Evolutionary conservation across 345 rosid genomes (phyloP).

Genomic region (Microcos paniculata): DNA sequence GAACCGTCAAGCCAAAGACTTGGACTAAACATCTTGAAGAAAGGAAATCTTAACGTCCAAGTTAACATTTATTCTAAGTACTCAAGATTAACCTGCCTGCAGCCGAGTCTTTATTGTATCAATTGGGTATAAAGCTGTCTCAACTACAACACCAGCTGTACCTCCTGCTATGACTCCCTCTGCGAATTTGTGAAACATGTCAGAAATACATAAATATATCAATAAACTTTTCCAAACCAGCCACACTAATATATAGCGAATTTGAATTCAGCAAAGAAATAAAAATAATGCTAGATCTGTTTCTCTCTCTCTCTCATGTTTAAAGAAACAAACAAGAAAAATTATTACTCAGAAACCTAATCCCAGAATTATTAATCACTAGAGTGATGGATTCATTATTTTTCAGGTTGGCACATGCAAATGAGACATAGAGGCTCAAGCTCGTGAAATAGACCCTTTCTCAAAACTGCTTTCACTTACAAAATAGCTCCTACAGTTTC

Average conservation of each 20-base stretch:
- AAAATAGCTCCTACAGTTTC: background rate
- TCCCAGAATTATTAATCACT: background rate
- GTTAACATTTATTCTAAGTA: background rate
- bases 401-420: background rate
- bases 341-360: background rate
- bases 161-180: conserved; percentile 97
- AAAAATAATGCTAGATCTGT: background rate
- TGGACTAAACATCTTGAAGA: background rate
- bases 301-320: background rate
- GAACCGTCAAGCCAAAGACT: background rate
- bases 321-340: background rate
- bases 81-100: conserved; percentile 61
- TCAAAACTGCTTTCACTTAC: background rate
- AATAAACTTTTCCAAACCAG: background rate
- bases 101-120: conserved; percentile 94
- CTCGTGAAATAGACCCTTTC: background rate
- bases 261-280: background rate
- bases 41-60: background rate
- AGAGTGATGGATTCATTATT: background rate
- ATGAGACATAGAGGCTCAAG: background rate
- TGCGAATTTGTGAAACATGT: conserved; percentile 34
- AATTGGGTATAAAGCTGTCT: conserved; percentile 86
- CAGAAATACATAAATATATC: conserved; percentile 4
- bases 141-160: conserved; percentile 94
- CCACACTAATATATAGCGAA: background rate